Evolutionary conservation across 371 early-diverging fungal genomes (phyloP).

Genomic region (Mortierella sp.): DNA sequence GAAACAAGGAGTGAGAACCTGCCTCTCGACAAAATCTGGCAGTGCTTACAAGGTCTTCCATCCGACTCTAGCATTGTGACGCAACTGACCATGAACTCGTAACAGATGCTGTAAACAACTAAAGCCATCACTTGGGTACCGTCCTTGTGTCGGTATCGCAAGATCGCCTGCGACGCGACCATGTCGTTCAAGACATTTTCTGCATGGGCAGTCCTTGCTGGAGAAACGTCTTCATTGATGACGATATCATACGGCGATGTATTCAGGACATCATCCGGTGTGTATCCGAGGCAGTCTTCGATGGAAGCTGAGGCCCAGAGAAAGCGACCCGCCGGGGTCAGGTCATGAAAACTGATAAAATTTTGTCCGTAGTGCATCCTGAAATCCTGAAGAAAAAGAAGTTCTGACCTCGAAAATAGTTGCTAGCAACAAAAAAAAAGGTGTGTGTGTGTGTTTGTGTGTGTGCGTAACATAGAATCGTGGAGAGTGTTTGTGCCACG

Average conservation of each 20-base stretch:
- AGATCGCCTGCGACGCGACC: neutral
- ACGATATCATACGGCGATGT: neutral
- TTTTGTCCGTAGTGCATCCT: neutral
- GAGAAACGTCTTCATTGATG: neutral
- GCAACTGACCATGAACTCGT: neutral
- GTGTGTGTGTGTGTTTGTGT: no score
- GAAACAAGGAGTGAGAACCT: neutral
- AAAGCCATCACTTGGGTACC: neutral
- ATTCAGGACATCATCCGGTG: neutral
- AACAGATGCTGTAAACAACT: neutral
- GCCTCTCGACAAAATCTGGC: neutral
- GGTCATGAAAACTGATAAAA: neutral
- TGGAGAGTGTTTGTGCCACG: no score
- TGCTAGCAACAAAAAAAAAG: no score
- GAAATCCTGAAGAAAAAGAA: no score
- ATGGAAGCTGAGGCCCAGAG: constrained; percentile 1
- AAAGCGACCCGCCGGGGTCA: neutral
- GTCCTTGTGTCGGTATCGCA: neutral
- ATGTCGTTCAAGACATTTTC: neutral
- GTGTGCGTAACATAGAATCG: no score
- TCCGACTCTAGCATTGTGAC: neutral
- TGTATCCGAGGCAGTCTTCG: constrained; percentile 1
- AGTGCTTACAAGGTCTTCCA: neutral
- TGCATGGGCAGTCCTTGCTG: neutral
- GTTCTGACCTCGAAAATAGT: no score